Evolutionary conservation across 768 basidiomycete genomes (phyloP).

Genomic region (Boletus subcaerulescens): DNA sequence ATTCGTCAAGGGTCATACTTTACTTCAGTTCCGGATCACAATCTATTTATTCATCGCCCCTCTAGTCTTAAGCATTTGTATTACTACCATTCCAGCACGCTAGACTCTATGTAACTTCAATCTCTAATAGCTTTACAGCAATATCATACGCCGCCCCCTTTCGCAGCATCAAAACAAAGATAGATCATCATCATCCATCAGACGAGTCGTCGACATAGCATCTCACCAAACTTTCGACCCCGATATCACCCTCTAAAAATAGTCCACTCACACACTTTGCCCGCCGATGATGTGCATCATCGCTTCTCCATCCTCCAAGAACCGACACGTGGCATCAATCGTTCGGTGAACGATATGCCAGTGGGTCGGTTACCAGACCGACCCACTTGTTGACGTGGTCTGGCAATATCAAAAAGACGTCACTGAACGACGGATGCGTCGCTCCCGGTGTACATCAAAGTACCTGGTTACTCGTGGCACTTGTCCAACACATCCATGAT

Average conservation of each 20-base stretch:
- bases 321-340: conserved; percentile 20
- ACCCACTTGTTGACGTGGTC: conserved; percentile 26
- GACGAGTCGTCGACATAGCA: background rate
- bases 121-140: background rate
- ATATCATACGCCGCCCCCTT: background rate
- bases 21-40: background rate
- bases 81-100: conserved; percentile 8
- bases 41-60: conserved; percentile 8
- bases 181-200: background rate
- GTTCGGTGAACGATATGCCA: conserved; percentile 17
- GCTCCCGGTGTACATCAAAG: conserved; percentile 22
- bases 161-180: background rate
- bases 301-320: conserved; percentile 10
- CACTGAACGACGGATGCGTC: conserved; percentile 35
- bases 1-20: background rate
- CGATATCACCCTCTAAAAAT: conserved; percentile 4
- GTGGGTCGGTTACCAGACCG: conserved; percentile 19
- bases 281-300: background rate
- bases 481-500: background rate
- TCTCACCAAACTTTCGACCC: conserved; percentile 5
- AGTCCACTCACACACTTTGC: background rate
- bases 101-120: background rate
- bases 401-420: conserved; percentile 35
- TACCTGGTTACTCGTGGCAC: background rate
- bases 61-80: conserved; percentile 16